A percentile compares a stretch with the other conserved stretches of the same genome.
These are phyloP conservation scores for Rhynchosporium secalis DNA, from an alignment of 2,329 filamentous ascomycete species.

Conservation along the genomic window DNA sequence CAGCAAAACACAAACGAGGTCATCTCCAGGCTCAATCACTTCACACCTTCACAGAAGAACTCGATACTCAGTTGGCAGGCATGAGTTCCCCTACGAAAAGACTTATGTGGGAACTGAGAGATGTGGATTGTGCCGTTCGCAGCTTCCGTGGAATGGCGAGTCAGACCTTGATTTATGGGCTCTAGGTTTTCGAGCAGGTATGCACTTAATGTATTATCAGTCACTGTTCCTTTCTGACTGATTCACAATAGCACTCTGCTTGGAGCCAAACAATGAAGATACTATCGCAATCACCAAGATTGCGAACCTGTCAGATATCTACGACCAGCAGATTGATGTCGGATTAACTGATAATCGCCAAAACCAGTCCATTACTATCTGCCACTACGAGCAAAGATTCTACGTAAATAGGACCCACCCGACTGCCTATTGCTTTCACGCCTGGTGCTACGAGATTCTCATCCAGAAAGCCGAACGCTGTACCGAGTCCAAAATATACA, in stretches of 20 bases:
- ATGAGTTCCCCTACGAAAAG: background rate
- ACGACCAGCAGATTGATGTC: slow-evolving; percentile 18
- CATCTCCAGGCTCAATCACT: background rate
- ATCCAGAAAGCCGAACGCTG: slow-evolving; percentile 15
- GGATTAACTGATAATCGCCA: slow-evolving; percentile 8
- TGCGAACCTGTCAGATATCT: slow-evolving; percentile 11
- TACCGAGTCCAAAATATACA: slow-evolving; percentile 16
- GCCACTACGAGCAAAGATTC: slow-evolving; percentile 4
- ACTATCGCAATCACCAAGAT: slow-evolving; percentile 15
- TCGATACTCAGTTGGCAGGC: background rate
- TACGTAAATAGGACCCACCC: background rate
- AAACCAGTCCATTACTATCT: slow-evolving; percentile 18
- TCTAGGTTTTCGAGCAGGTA: slow-evolving; percentile 18
- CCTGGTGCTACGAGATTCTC: slow-evolving; percentile 22
- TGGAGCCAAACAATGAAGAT: slow-evolving; percentile 13
- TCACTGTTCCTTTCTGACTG: slow-evolving; percentile 10
- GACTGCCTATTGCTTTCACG: slow-evolving; percentile 23
- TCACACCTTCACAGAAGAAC: background rate
- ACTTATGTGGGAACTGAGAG: slow-evolving; percentile 16
- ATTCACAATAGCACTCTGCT: slow-evolving; percentile 17
- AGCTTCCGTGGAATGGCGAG: slow-evolving; percentile 11
- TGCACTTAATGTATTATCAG: slow-evolving; percentile 2
- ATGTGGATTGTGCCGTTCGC: slow-evolving; percentile 19
- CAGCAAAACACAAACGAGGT: background rate
- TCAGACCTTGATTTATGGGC: slow-evolving; percentile 17